phyloP scores from a whole-genome alignment of 345 rosid species.

The Rhodamnia argentea region DNA sequence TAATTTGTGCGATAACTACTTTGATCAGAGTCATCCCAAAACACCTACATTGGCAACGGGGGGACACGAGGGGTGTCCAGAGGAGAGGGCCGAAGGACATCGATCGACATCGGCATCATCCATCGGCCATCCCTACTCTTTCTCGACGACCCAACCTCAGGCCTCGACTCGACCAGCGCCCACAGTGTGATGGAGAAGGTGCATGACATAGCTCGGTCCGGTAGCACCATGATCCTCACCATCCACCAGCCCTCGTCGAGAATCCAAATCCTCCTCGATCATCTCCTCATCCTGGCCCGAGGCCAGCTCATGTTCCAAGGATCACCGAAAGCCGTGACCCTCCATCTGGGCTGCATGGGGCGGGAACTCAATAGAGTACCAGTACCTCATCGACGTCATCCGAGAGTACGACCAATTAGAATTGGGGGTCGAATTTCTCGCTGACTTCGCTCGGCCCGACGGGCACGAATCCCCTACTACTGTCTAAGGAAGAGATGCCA shows the following conservation, averaged over 20 bases:
- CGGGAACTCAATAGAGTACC: constrained; percentile 36
- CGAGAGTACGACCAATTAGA: constrained; percentile 52
- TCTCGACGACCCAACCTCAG: constrained; percentile 56
- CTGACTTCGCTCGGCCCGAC: constrained; percentile 39
- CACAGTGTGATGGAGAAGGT: constrained; percentile 49
- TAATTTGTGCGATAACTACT: neutral
- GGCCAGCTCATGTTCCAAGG: constrained; percentile 64
- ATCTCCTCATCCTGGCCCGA: constrained; percentile 45
- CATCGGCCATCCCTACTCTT: constrained; percentile 48
- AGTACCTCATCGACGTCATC: constrained; percentile 46
- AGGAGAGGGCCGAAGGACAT: constrained; percentile 47
- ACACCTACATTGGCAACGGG: constrained; percentile 33
- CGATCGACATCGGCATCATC: constrained; percentile 50
- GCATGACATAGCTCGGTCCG: constrained; percentile 43
- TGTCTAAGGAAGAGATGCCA: constrained; percentile 15
- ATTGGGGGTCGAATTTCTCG: constrained; percentile 34
- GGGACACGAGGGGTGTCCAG: constrained; percentile 42
- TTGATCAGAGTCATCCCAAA: constrained; percentile 12
- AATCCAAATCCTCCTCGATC: constrained; percentile 44
- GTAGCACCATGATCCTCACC: constrained; percentile 56
- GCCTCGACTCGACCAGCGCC: constrained; percentile 53
- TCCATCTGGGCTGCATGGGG: constrained; percentile 39
- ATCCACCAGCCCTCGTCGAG: constrained; percentile 56
- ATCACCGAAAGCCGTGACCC: constrained; percentile 32
- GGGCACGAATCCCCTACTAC: constrained; percentile 37